Conservation (phyloP, 2,329 filamentous ascomycete species). For the Pestalotiopsis sp. region DNA sequence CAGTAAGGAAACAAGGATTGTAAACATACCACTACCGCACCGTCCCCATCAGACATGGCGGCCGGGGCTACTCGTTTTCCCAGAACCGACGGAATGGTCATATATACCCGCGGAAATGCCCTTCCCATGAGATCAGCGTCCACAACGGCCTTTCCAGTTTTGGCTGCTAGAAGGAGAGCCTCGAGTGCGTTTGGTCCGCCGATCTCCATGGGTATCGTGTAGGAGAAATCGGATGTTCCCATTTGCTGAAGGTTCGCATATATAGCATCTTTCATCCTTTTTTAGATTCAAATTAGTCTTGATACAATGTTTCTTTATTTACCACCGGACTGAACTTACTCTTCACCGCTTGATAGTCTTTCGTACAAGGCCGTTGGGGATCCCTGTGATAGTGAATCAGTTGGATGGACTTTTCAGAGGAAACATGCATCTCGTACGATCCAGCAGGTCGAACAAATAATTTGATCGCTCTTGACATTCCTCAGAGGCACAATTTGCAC, state of each 20-base stretch:
- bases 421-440: not conserved
- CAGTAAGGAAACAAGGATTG: not conserved
- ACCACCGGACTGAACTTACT: not conserved
- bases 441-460: conserved; percentile 1
- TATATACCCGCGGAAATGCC: not conserved
- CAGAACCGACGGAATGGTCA: not conserved
- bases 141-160: not conserved
- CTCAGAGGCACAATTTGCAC: not conserved
- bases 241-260: not conserved
- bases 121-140: not conserved
- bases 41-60: not conserved
- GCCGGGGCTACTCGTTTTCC: not conserved
- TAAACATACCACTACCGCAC: not conserved
- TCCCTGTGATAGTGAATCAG: not conserved
- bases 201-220: not conserved
- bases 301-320: not conserved
- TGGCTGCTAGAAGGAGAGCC: not conserved
- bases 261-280: not conserved
- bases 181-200: conserved; percentile 4
- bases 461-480: not conserved
- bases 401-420: not conserved
- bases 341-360: not conserved
- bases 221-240: not conserved
- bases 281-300: not conserved
- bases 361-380: conserved; percentile 1